phyloP scores from a whole-genome alignment of 768 basidiomycete genomes.

The Termitomyces sp. region DNA sequence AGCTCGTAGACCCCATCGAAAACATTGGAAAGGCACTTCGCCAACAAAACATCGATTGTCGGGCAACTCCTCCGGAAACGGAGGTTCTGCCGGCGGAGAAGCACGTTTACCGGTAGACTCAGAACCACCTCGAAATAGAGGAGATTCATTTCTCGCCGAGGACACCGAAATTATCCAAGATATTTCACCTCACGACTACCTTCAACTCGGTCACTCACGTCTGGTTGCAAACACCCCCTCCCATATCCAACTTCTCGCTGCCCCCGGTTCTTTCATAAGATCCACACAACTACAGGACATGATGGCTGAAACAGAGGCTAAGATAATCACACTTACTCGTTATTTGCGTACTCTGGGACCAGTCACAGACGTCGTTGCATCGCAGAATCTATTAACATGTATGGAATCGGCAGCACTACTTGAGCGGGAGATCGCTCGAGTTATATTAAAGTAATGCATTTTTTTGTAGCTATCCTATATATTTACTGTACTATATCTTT shows the following conservation, averaged over 20 bases:
- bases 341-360: background rate
- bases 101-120: background rate
- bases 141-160: background rate
- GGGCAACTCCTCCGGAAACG: background rate
- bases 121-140: background rate
- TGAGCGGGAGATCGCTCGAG: conserved; percentile 8
- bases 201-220: background rate
- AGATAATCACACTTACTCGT: conserved; percentile 4
- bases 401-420: conserved; percentile 14
- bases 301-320: background rate
- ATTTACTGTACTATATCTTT: background rate
- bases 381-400: conserved; percentile 3
- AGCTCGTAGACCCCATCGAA: conserved; percentile 6
- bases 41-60: background rate
- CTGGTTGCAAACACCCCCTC: background rate
- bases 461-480: too few relatives aligned
- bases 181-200: background rate
- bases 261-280: background rate
- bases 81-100: background rate
- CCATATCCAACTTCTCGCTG: background rate
- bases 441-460: background rate
- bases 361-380: background rate
- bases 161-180: background rate
- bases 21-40: background rate
- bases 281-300: background rate